These are phyloP conservation scores for Polytrichum commune DNA, from an alignment of 225 moss, liverwort and hornwort genomes.

Conservation along the genomic window DNA sequence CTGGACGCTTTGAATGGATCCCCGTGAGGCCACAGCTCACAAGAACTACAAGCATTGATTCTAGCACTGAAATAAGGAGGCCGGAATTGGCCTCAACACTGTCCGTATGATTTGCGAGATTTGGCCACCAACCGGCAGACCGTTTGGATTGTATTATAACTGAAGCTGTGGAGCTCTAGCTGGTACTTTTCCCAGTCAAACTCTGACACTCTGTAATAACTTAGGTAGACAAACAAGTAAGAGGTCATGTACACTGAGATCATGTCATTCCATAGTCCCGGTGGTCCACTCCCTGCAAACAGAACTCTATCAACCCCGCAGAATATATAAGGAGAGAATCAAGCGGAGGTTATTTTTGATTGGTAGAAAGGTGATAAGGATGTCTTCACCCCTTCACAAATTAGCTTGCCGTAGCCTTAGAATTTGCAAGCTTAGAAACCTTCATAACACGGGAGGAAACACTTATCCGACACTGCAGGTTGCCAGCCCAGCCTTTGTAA, in stretches of 20 bases:
- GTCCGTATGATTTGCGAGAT: slow-evolving; percentile 18
- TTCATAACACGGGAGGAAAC: slow-evolving; percentile 1
- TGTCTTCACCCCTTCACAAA: neutral
- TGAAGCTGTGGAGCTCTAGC: neutral
- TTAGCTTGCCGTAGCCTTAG: neutral
- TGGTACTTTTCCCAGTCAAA: neutral
- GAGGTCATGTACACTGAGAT: neutral
- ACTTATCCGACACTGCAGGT: neutral
- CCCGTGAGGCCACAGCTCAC: slow-evolving; percentile 13
- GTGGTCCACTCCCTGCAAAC: neutral
- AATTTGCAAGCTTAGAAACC: neutral
- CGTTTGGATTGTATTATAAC: slow-evolving; percentile 13
- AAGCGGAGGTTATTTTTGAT: neutral
- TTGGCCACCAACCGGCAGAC: neutral
- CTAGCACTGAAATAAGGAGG: slow-evolving; percentile 21
- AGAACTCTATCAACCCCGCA: neutral
- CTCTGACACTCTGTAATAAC: slow-evolving; percentile 1
- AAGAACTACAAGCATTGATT: slow-evolving; percentile 25
- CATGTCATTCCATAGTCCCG: neutral
- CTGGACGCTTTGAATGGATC: slow-evolving; percentile 41
- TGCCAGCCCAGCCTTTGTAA: slow-evolving; percentile 1
- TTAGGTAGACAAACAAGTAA: neutral
- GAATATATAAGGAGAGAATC: too few species aligned
- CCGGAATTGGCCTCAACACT: slow-evolving; percentile 22
- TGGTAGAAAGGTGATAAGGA: neutral